These are phyloP conservation scores for Aspergillus ruber DNA, from an alignment of 2,329 filamentous ascomycete species.

Conservation along the genomic window DNA sequence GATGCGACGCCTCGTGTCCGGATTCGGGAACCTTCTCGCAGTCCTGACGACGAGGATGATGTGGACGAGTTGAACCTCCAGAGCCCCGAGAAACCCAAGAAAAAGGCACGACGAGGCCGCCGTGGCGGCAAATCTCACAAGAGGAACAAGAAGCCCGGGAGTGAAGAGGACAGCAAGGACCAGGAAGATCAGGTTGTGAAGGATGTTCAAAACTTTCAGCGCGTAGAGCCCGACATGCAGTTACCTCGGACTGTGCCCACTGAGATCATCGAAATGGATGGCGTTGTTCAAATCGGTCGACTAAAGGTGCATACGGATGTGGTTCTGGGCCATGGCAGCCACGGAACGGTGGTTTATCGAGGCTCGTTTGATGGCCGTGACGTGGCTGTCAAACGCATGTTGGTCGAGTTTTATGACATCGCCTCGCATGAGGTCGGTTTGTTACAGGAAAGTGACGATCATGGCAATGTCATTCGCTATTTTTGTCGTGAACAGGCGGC, in stretches of 20 bases:
- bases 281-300: constrained; percentile 55
- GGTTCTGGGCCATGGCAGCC: constrained; percentile 70
- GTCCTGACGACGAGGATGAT: constrained; percentile 27
- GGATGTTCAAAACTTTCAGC: constrained; percentile 43
- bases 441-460: constrained; percentile 87
- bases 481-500: constrained; percentile 84
- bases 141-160: constrained; percentile 46
- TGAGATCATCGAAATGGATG: constrained; percentile 54
- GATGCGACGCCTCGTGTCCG: constrained; percentile 30
- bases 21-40: constrained; percentile 34
- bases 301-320: constrained; percentile 55
- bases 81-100: constrained; percentile 50
- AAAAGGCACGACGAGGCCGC: constrained; percentile 64
- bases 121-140: constrained; percentile 64
- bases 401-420: constrained; percentile 92
- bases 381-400: constrained; percentile 93
- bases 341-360: constrained; percentile 92
- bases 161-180: constrained; percentile 49
- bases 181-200: constrained; percentile 56
- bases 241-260: constrained; percentile 49
- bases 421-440: constrained; percentile 89
- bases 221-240: constrained; percentile 57
- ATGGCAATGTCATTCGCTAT: constrained; percentile 94
- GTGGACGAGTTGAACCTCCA: constrained; percentile 23
- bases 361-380: constrained; percentile 90